A percentile compares a stretch with the other conserved stretches of the same genome.
Evolutionary conservation across 495 filamentous ascomycete genomes (phyloP).

Genomic region (Amphirosellinia nigrospora): DNA sequence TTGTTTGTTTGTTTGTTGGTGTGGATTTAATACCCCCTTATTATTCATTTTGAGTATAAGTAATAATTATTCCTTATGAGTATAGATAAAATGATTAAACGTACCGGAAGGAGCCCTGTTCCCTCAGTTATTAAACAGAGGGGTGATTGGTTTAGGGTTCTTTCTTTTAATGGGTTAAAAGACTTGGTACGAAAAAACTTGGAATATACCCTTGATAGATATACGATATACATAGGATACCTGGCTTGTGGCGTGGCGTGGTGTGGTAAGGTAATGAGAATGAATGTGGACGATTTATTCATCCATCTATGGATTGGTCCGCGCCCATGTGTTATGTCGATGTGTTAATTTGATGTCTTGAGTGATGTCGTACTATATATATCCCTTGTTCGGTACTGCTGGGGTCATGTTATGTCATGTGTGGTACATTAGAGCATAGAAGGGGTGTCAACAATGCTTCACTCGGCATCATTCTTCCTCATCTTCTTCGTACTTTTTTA

Average conservation of each 20-base stretch:
- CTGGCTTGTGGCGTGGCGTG: neutral
- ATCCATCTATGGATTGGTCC: neutral
- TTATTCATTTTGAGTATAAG: too few relatives aligned
- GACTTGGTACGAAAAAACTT: neutral
- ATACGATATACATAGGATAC: slow-evolving; percentile 2
- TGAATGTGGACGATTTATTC: neutral
- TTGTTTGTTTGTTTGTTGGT: neutral
- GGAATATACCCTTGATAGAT: slow-evolving; percentile 16
- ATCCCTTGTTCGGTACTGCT: too few relatives aligned
- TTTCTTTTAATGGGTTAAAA: too few relatives aligned
- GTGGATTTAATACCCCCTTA: neutral
- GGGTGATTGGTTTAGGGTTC: neutral
- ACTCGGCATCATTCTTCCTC: neutral
- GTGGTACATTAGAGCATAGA: too few relatives aligned
- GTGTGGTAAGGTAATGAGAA: slow-evolving; percentile 1
- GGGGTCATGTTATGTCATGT: too few relatives aligned
- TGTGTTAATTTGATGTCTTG: neutral
- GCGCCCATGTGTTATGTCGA: neutral
- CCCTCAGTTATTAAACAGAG: neutral
- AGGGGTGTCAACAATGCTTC: neutral
- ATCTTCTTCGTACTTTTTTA: neutral
- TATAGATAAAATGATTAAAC: neutral
- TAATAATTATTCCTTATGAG: too few relatives aligned
- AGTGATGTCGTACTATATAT: neutral
- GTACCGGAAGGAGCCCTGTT: neutral